Conservation (phyloP, 352 stramenopile species). For the Globisporangium canariense region DNA sequence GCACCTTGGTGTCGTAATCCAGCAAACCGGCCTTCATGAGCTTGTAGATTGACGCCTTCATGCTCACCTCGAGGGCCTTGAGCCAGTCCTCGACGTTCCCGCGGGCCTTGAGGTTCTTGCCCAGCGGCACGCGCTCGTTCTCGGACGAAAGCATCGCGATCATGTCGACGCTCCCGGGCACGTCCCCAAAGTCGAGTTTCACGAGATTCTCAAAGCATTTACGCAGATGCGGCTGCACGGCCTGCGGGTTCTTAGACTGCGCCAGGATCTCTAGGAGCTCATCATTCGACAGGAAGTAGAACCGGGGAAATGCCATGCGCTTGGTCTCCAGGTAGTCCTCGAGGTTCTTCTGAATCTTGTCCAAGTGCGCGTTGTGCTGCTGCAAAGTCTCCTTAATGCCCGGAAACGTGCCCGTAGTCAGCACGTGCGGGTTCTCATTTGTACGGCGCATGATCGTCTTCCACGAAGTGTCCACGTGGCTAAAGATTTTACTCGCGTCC, state of each 20-base stretch:
- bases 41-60: conserved; percentile 91
- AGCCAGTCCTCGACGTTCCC: conserved; percentile 89
- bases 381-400: conserved; percentile 82
- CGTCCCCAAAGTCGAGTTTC: conserved; percentile 75
- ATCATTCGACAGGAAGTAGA: conserved; percentile 96
- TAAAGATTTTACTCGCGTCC: conserved; percentile 89
- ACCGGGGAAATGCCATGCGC: conserved; percentile 89
- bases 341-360: conserved; percentile 91
- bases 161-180: conserved; percentile 89
- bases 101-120: conserved; percentile 92
- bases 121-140: conserved; percentile 81
- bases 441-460: conserved; percentile 90
- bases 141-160: conserved; percentile 92
- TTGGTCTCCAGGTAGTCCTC: conserved; percentile 93
- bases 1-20: conserved; percentile 86
- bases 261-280: conserved; percentile 94
- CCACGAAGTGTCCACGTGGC: conserved; percentile 89
- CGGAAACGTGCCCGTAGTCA: conserved; percentile 76
- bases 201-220: conserved; percentile 94
- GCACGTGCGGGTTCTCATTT: conserved; percentile 81
- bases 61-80: conserved; percentile 83
- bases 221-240: conserved; percentile 91
- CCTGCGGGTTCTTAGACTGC: conserved; percentile 93
- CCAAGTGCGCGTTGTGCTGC: conserved; percentile 82
- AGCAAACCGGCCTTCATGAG: conserved; percentile 90